phyloP scores from a whole-genome alignment of 169 alveolate genomes.

The Plasmodium ovale region DNA sequence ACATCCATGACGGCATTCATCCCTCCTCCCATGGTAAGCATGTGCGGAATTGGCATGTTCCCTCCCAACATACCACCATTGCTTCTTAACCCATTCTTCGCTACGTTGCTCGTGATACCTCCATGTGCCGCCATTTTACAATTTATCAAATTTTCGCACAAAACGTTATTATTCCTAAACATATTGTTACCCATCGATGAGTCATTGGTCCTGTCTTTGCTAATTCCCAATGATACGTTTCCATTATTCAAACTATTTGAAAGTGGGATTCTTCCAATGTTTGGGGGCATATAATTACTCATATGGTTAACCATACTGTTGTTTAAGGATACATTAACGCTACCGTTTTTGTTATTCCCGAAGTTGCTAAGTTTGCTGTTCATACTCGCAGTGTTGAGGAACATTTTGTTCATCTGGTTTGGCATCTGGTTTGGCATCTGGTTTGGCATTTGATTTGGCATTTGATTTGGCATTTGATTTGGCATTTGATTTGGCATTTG shows the following conservation, averaged over 20 bases:
- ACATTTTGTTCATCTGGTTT: neutral
- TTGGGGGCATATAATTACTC: conserved; percentile 16
- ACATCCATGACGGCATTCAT: too few species aligned
- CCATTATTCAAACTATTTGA: conserved; percentile 19
- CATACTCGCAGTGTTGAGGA: neutral
- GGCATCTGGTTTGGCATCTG: neutral
- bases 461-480: neutral
- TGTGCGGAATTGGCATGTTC: conserved; percentile 5
- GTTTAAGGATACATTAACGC: neutral
- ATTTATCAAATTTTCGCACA: conserved; percentile 1
- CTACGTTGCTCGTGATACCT: neutral
- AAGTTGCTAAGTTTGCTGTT: neutral
- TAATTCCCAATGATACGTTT: neutral
- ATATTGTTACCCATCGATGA: conserved; percentile 10
- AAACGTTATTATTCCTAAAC: conserved; percentile 15
- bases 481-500: neutral
- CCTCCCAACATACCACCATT: neutral
- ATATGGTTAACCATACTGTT: conserved; percentile 21
- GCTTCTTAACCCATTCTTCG: neutral
- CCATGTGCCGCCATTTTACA: neutral
- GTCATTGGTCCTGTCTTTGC: conserved; percentile 16
- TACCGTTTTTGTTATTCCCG: neutral
- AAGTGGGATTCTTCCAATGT: neutral
- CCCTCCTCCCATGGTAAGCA: too few species aligned
- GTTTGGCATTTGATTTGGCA: neutral